phyloP scores from a whole-genome alignment of 495 filamentous ascomycete genomes.

The Aspergillus ostianus region DNA sequence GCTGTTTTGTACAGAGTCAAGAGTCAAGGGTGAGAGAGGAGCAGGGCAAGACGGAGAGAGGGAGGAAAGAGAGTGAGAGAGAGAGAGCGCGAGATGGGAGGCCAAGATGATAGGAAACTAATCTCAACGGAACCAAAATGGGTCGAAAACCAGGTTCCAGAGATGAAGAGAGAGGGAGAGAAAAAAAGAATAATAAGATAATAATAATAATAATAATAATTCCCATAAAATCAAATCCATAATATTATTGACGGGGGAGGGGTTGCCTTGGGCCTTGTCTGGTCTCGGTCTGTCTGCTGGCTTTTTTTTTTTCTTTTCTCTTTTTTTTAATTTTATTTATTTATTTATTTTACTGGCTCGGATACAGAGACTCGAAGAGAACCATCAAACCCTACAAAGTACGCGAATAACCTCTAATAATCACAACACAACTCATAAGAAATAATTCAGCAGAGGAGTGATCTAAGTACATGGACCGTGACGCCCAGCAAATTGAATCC shows the following conservation, averaged over 20 bases:
- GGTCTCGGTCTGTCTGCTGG: not conserved
- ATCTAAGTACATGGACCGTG: too few species aligned
- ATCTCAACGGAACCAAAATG: not conserved
- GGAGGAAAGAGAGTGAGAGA: conserved; percentile 11
- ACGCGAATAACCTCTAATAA: too few species aligned
- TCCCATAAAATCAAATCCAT: not conserved
- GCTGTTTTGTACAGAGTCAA: too few species aligned
- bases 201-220: conserved; percentile 4
- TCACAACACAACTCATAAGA: too few species aligned
- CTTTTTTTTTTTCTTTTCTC: not conserved
- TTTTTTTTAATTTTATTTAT: not conserved
- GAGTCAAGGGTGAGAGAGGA: too few species aligned
- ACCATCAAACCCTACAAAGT: too few species aligned
- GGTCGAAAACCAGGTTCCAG: not conserved
- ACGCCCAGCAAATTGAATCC: too few species aligned
- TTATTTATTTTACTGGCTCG: too few species aligned
- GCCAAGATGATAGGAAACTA: conserved; percentile 5
- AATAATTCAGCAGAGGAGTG: too few species aligned
- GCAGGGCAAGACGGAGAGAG: too few species aligned
- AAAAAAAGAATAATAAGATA: not conserved
- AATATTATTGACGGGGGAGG: too few species aligned
- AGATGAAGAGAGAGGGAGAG: conserved; percentile 3
- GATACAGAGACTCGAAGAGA: too few species aligned
- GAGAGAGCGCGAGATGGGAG: conserved; percentile 17
- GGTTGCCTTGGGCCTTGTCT: not conserved